phyloP scores from a whole-genome alignment of 306 rosid genomes.

The Oemleria cerasiformis region DNA sequence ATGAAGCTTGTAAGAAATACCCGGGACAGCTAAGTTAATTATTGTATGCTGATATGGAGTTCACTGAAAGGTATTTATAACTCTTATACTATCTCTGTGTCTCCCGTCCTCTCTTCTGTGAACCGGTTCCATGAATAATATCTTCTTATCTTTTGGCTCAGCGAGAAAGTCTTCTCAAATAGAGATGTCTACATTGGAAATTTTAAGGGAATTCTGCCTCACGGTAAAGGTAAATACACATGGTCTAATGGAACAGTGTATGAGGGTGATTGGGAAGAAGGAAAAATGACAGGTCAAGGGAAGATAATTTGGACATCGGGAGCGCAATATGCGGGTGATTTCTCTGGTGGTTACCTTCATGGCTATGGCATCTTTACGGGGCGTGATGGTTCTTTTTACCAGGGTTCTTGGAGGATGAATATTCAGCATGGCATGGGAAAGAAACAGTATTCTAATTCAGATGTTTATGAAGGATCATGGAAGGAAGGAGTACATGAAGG shows the following conservation, averaged over 20 bases:
- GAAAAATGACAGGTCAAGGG: conserved; percentile 84
- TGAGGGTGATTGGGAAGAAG: conserved; percentile 85
- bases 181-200: conserved; percentile 68
- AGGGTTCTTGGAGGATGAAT: conserved; percentile 86
- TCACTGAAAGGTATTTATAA: conserved; percentile 43
- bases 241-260: conserved; percentile 80
- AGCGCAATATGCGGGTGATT: conserved; percentile 77
- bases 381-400: conserved; percentile 50
- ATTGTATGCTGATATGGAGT: conserved; percentile 42
- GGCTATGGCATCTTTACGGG: conserved; percentile 66
- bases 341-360: conserved; percentile 77
- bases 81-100: conserved; percentile 10
- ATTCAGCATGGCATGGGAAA: conserved; percentile 75
- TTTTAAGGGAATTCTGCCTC: conserved; percentile 54
- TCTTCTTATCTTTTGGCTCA: conserved; percentile 25
- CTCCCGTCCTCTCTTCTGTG: background rate
- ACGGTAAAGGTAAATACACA: conserved; percentile 76
- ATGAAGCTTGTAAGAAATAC: conserved; percentile 19
- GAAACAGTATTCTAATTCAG: conserved; percentile 64
- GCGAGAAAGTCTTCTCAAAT: conserved; percentile 58
- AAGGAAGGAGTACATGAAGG: conserved; percentile 92
- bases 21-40: conserved; percentile 25
- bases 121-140: background rate
- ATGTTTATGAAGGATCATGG: conserved; percentile 85
- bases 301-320: conserved; percentile 66